Percentiles rank a stretch among this genome's conserved stretches.
phyloP scores from a whole-genome alignment of 352 stramenopile genomes.

The Albugo laibachii region DNA sequence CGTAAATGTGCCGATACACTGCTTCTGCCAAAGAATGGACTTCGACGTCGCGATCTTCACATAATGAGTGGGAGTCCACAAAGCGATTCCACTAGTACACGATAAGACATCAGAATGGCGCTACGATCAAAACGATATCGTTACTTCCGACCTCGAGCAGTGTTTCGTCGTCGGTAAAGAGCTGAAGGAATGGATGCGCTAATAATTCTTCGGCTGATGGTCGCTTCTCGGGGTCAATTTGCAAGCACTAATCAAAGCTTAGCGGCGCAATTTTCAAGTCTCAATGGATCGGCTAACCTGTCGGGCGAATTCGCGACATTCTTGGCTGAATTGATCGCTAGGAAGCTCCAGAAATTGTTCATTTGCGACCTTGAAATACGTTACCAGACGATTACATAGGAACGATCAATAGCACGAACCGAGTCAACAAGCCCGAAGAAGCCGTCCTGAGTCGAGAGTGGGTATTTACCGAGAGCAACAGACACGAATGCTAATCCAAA shows the following conservation, averaged over 20 bases:
- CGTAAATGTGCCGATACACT: conserved; percentile 60
- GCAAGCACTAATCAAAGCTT: conserved; percentile 23
- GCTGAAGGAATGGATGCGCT: conserved; percentile 44
- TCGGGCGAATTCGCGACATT: conserved; percentile 51
- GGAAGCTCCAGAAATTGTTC: conserved; percentile 51
- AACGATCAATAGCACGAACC: conserved; percentile 13
- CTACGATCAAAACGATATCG: not conserved
- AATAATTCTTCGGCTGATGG: conserved; percentile 43
- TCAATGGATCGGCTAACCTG: conserved; percentile 13
- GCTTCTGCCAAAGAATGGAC: conserved; percentile 46
- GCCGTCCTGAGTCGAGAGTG: conserved; percentile 64
- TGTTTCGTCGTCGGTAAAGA: conserved; percentile 46
- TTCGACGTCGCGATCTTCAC: conserved; percentile 33
- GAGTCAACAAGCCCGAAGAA: conserved; percentile 79
- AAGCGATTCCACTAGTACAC: conserved; percentile 34
- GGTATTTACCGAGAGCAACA: conserved; percentile 65
- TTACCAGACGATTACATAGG: not conserved
- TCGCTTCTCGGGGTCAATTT: conserved; percentile 37
- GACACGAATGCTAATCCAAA: conserved; percentile 62
- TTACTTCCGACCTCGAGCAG: conserved; percentile 18
- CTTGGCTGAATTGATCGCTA: conserved; percentile 30
- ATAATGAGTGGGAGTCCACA: conserved; percentile 28
- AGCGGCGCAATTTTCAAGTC: not conserved
- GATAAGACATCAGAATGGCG: not conserved
- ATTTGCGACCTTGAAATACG: conserved; percentile 35